phyloP scores from a whole-genome alignment of 345 rosid genomes.

The Eucalyptus cloeziana region DNA sequence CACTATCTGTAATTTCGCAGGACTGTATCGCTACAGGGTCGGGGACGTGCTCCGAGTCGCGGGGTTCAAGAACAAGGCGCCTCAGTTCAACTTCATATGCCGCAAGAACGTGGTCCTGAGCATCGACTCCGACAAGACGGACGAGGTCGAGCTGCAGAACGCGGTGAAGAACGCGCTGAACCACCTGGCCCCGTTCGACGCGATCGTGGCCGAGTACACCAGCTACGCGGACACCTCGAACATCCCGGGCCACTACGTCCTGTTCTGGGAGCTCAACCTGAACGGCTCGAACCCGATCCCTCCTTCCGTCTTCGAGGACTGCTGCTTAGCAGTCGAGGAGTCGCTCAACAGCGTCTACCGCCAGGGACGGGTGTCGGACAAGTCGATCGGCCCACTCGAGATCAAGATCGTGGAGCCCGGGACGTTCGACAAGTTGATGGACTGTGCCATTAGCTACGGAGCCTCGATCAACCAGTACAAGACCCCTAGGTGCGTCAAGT shows the following conservation, averaged over 20 bases:
- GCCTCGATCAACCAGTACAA: constrained; percentile 96
- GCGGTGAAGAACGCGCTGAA: constrained; percentile 79
- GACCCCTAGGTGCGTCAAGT: constrained; percentile 95
- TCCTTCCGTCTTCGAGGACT: constrained; percentile 83
- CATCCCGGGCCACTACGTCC: constrained; percentile 85
- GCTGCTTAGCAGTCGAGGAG: constrained; percentile 82
- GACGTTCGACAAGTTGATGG: constrained; percentile 96
- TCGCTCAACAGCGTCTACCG: constrained; percentile 94
- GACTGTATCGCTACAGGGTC: constrained; percentile 78
- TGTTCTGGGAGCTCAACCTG: constrained; percentile 74
- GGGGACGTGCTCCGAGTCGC: constrained; percentile 94
- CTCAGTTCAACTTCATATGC: constrained; percentile 90
- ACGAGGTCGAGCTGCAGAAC: constrained; percentile 91
- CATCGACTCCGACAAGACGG: constrained; percentile 94
- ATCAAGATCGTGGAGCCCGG: constrained; percentile 80
- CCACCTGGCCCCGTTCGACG: constrained; percentile 72
- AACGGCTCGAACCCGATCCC: constrained; percentile 72
- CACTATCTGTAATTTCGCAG: constrained; percentile 6
- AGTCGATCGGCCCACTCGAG: constrained; percentile 90
- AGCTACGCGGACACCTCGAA: constrained; percentile 72
- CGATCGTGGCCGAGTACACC: constrained; percentile 71
- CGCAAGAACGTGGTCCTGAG: constrained; percentile 85
- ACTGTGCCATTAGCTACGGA: constrained; percentile 83
- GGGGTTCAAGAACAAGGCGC: constrained; percentile 94
- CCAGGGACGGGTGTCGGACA: constrained; percentile 81